These are phyloP conservation scores for Salix dunnii DNA, from an alignment of 345 rosid species.

Conservation along the genomic window DNA sequence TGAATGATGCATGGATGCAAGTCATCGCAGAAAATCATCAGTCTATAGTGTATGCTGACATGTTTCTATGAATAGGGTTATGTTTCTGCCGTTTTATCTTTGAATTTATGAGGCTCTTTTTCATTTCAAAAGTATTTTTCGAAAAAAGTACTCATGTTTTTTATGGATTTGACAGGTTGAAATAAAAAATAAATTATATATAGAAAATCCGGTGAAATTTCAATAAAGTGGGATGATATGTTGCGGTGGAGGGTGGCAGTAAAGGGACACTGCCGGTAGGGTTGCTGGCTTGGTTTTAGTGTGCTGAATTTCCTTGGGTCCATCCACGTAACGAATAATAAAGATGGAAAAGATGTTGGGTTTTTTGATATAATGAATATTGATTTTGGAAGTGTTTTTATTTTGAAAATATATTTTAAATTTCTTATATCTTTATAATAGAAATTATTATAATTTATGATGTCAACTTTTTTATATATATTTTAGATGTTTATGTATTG, in stretches of 20 bases:
- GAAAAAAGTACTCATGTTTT: no score
- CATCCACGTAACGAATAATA: neutral
- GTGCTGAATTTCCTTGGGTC: neutral
- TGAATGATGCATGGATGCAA: neutral
- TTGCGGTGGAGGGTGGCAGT: neutral
- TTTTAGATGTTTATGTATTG: no score
- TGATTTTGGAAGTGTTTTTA: no score
- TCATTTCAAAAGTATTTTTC: no score
- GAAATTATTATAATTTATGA: no score
- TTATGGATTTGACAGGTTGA: no score
- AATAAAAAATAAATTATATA: no score
- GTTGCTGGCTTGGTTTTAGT: constrained; percentile 1
- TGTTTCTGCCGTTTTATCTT: neutral
- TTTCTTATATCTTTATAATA: no score
- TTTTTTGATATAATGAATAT: no score
- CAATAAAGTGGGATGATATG: neutral
- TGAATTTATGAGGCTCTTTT: no score
- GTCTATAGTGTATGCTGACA: neutral
- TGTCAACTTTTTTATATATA: no score
- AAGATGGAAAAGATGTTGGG: neutral
- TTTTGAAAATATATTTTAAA: no score
- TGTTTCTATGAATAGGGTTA: constrained; percentile 6
- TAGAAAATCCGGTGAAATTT: constrained; percentile 11
- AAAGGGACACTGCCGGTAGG: constrained; percentile 7
- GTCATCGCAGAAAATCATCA: neutral